Conservation (phyloP, 352 stramenopile species). For the Thraustotheca clavata region DNA sequence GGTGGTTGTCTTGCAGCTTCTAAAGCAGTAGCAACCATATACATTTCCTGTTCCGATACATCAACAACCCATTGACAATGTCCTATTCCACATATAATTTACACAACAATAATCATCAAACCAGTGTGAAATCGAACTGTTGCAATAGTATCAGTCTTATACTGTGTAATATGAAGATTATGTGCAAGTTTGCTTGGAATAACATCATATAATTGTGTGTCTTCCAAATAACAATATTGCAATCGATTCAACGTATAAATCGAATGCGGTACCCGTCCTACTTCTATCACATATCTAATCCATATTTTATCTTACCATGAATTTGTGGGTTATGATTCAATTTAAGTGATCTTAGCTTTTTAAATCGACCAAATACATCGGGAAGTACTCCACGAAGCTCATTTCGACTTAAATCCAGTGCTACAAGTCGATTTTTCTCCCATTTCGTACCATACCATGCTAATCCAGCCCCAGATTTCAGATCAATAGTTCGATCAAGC, state of each 20-base stretch:
- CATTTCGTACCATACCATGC: conserved; percentile 34
- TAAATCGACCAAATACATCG: conserved; percentile 31
- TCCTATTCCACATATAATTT: no score
- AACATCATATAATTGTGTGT: conserved; percentile 34
- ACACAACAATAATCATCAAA: no score
- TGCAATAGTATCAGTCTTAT: conserved; percentile 25
- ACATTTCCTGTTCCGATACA: conserved; percentile 46
- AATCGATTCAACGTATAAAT: conserved; percentile 27
- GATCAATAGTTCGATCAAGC: not conserved
- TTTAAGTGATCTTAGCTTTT: conserved; percentile 45
- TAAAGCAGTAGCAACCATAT: conserved; percentile 40
- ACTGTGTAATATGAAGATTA: conserved; percentile 51
- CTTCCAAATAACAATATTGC: conserved; percentile 58
- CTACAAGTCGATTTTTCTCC: conserved; percentile 50
- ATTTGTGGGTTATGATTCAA: conserved; percentile 45
- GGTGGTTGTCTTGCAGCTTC: conserved; percentile 25
- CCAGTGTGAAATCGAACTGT: conserved; percentile 42
- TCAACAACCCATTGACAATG: conserved; percentile 36
- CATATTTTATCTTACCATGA: no score
- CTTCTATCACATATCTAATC: conserved; percentile 29
- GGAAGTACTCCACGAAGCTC: conserved; percentile 40
- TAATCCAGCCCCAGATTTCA: not conserved
- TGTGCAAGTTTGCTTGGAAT: conserved; percentile 40
- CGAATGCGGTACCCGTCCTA: not conserved
- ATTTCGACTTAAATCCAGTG: conserved; percentile 45